Percentiles rank a stretch among this genome's conserved stretches.
Conservation (phyloP, 1,284 basidiomycete genomes). For the Fomitopsis palustris region DNA sequence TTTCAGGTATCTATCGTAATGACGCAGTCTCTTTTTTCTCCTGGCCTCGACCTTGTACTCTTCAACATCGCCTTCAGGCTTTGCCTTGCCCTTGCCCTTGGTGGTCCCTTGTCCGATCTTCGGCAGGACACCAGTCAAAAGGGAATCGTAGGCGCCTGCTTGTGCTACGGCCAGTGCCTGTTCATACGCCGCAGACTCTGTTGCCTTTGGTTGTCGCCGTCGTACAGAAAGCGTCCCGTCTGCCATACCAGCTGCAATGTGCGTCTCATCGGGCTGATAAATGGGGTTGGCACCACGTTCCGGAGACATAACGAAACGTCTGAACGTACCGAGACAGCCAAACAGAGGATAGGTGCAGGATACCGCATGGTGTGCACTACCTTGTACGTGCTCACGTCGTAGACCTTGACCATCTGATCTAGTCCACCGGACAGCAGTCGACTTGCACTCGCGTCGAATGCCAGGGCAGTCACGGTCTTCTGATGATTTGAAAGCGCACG, state of each 20-base stretch:
- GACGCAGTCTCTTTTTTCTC: conserved; percentile 71
- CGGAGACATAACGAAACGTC: background rate
- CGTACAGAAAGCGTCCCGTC: conserved; percentile 94
- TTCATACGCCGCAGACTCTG: conserved; percentile 48
- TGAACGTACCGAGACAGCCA: conserved; percentile 83
- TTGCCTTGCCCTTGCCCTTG: conserved; percentile 50
- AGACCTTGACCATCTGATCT: conserved; percentile 98
- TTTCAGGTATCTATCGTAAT: conserved; percentile 91
- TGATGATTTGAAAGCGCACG: conserved; percentile 95
- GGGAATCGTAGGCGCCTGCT: conserved; percentile 69
- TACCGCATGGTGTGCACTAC: conserved; percentile 99
- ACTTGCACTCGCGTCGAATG: conserved; percentile 74
- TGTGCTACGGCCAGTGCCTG: conserved; percentile 40
- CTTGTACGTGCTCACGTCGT: conserved; percentile 91
- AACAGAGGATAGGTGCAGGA: conserved; percentile 86
- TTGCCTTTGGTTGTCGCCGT: conserved; percentile 74
- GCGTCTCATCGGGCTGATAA: conserved; percentile 87
- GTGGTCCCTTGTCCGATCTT: conserved; percentile 54
- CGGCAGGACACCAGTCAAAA: conserved; percentile 57
- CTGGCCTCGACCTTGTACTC: conserved; percentile 78
- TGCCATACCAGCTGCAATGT: conserved; percentile 94
- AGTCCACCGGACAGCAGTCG: conserved; percentile 88
- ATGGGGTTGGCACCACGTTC: conserved; percentile 2
- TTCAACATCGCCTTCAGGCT: conserved; percentile 50
- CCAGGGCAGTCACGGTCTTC: conserved; percentile 91